Evolutionary conservation across 306 rosid genomes (phyloP), one percentile per base, ranked within the genome.

Genomic region (Delonix regia): DNA sequence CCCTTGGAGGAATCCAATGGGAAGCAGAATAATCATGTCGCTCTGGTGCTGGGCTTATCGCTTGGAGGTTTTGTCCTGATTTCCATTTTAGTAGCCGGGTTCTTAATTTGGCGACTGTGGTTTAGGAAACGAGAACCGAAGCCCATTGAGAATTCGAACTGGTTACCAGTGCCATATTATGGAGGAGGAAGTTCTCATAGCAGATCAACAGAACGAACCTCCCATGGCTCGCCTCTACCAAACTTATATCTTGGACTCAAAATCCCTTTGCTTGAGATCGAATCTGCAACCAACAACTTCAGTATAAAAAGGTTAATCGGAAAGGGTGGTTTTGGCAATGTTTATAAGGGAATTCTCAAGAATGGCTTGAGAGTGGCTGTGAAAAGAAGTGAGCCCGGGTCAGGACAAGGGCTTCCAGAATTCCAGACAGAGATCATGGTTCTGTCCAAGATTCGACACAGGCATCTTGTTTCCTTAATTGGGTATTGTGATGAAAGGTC

Each of bases 281-380:
- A 60, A 21, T 55, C 16, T 8, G 87, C 87, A 0, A 87, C 91
- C 1, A 82, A 75, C 45, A 82, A 78, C 68, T 89, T 87, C 45
- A 80, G 82, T 71, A 0, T 52, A 22, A 86, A 78, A 11, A 62
- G 81, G 24, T 30, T 80, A 12, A 78, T 84, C 19, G 88, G 94
- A 0, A 75, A 69, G 73, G 91, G 90, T 55, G 87, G 94, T 1
- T 89, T 89, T 80, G 90, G 91, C 28, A 77, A 74, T 9, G 88
- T 89, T n/a, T 89, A 87, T 49, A 78, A 53, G 36, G 87, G 89
- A 33, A 57, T 64, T 15, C 67, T 82, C 30, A 30, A 19, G 39
- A 74, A 82, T 51, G 89, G 87, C 63, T 62, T 57, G 39, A 79
- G 25, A 77, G 87, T 83, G 25, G 88, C 91, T 42, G 89, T 87